phyloP scores from a whole-genome alignment of 2,329 filamentous ascomycete species.

The Aspergillus brasiliensis region DNA sequence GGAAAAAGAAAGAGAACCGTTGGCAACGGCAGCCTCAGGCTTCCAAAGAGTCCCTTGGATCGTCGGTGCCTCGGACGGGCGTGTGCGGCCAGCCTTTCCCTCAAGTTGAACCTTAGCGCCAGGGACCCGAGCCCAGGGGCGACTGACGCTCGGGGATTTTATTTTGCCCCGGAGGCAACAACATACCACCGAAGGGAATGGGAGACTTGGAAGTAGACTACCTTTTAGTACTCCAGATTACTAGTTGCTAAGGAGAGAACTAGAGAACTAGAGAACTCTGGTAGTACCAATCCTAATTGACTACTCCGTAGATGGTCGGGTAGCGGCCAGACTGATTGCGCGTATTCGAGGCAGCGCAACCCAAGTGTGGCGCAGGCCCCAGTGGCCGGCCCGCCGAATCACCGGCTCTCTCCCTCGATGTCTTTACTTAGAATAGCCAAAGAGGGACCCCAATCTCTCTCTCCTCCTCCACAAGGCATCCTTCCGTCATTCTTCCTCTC shows the following conservation, averaged over 20 bases:
- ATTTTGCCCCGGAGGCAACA: background rate
- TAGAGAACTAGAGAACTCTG: too few species aligned
- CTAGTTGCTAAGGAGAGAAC: too few species aligned
- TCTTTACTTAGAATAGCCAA: background rate
- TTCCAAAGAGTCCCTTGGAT: background rate
- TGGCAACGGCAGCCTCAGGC: background rate
- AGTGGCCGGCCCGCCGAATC: conserved; percentile 11
- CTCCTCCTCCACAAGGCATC: conserved; percentile 15
- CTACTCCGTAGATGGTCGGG: background rate
- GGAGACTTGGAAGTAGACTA: background rate
- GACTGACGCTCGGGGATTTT: background rate
- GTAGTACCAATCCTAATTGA: background rate
- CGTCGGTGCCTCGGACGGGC: background rate
- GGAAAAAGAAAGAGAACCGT: background rate
- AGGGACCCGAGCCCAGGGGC: background rate
- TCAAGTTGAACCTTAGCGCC: background rate
- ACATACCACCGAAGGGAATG: background rate
- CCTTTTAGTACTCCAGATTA: background rate
- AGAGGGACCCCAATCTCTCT: too few species aligned
- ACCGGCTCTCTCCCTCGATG: conserved; percentile 2
- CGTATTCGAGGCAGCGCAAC: conserved; percentile 13
- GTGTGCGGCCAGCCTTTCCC: background rate
- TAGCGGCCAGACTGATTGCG: conserved; percentile 15
- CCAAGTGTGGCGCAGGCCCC: conserved; percentile 29
- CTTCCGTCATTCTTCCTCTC: conserved; percentile 22